Conservation (phyloP, 495 filamentous ascomycete genomes). For the Aspergillus ellipticus region DNA sequence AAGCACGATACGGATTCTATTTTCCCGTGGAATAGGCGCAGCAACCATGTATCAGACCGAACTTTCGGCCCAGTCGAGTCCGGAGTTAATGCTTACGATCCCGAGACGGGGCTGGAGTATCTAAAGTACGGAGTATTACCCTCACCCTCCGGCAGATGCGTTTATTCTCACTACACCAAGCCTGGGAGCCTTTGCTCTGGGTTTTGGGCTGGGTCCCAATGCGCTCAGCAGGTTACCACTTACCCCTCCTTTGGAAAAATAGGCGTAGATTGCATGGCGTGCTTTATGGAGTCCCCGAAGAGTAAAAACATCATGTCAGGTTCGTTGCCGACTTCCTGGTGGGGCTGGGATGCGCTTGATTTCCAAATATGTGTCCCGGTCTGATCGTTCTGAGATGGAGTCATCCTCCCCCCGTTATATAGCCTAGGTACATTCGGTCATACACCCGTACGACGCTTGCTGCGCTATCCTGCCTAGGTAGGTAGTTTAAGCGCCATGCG, state of each 20-base stretch:
- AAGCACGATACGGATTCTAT: slow-evolving; percentile 40
- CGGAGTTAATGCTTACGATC: slow-evolving; percentile 17
- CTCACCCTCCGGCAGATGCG: neutral
- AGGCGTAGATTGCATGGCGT: slow-evolving; percentile 2
- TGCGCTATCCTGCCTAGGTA: slow-evolving; percentile 1
- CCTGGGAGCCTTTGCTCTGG: too few relatives aligned
- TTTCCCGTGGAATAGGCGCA: slow-evolving; percentile 29
- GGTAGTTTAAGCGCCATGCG: neutral
- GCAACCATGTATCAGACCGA: slow-evolving; percentile 12
- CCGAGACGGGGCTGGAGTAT: slow-evolving; percentile 4
- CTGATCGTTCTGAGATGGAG: slow-evolving; percentile 16
- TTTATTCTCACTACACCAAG: neutral
- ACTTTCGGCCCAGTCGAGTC: slow-evolving; percentile 18
- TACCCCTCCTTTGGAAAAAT: neutral
- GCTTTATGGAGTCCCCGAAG: slow-evolving; percentile 8
- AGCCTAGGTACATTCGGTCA: neutral
- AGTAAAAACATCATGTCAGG: slow-evolving; percentile 8
- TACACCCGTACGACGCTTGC: neutral
- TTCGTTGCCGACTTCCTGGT: slow-evolving; percentile 22
- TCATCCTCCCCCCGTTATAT: slow-evolving; percentile 6
- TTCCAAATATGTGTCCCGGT: slow-evolving; percentile 38
- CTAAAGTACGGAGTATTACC: slow-evolving; percentile 2
- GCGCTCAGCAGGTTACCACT: neutral
- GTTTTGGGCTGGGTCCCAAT: neutral
- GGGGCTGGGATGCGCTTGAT: slow-evolving; percentile 25